Percentiles rank a stretch among this genome's conserved stretches.
Evolutionary conservation across 176 grass and related monocot species (phyloP).

Genomic region (Sorghum bicolor): DNA sequence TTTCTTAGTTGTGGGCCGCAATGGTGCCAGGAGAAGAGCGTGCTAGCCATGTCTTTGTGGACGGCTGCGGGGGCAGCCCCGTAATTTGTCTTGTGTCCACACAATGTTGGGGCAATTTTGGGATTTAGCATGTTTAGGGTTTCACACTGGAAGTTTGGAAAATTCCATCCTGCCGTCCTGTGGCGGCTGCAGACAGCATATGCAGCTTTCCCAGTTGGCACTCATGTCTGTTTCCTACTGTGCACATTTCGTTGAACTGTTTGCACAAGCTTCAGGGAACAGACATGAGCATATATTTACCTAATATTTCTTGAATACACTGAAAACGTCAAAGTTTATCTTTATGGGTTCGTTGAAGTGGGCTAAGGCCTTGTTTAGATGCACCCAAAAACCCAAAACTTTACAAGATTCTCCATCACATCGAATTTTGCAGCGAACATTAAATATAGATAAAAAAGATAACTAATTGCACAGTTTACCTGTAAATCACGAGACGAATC

Average conservation of each 20-base stretch:
- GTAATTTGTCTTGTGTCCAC: conserved; percentile 19
- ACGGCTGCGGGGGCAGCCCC: conserved; percentile 12
- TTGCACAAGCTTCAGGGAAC: not conserved
- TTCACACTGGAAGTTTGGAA: conserved; percentile 33
- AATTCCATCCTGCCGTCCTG: conserved; percentile 29
- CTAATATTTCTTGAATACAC: not conserved
- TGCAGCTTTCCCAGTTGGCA: conserved; percentile 29
- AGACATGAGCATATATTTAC: not conserved
- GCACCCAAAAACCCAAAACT: no score
- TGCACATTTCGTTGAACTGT: not conserved
- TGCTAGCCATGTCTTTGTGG: conserved; percentile 31
- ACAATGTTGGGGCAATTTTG: conserved; percentile 31
- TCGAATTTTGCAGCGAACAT: no score
- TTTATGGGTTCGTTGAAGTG: not conserved
- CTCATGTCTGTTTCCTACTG: not conserved
- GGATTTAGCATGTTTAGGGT: conserved; percentile 38
- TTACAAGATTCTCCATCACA: no score
- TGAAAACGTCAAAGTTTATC: not conserved
- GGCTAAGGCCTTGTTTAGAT: no score
- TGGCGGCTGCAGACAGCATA: conserved; percentile 23
- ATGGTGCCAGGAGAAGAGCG: conserved; percentile 23
- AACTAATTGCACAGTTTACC: no score
- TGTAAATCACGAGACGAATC: no score
- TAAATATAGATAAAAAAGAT: no score
- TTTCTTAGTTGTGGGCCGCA: not conserved